Percentiles rank a stretch among this genome's conserved stretches.
phyloP scores from a whole-genome alignment of 1,139 yeast species.

The Scheffersomyces titani region DNA sequence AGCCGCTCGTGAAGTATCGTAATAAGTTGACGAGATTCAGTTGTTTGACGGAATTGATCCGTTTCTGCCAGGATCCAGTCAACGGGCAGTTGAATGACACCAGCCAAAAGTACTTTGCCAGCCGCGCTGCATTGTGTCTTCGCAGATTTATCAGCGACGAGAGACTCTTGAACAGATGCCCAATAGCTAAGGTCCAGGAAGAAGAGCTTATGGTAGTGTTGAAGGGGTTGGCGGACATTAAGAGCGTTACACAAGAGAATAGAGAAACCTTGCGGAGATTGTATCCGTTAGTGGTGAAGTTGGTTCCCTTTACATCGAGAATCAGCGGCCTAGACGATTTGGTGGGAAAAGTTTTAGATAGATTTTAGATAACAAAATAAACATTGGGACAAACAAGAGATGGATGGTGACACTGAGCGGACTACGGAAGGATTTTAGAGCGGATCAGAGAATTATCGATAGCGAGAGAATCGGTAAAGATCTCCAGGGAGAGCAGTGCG shows the following conservation, averaged over 20 bases:
- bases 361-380: background rate
- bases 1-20: conserved; percentile 20
- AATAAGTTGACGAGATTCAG: conserved; percentile 29
- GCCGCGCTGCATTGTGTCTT: conserved; percentile 34
- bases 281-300: conserved; percentile 23
- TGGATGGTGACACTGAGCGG: too few relatives aligned
- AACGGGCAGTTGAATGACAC: conserved; percentile 17
- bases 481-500: too few relatives aligned
- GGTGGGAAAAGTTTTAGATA: conserved; percentile 3
- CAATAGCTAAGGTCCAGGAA: conserved; percentile 38
- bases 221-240: conserved; percentile 21
- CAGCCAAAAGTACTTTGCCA: conserved; percentile 25
- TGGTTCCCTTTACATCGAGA: conserved; percentile 26
- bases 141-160: conserved; percentile 39
- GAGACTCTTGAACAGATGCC: conserved; percentile 28
- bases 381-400: background rate
- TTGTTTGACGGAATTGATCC: conserved; percentile 36
- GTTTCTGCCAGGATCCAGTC: conserved; percentile 18
- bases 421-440: too few relatives aligned
- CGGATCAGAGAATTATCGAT: too few relatives aligned
- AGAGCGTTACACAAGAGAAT: conserved; percentile 6
- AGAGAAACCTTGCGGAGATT: conserved; percentile 11
- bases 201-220: conserved; percentile 31
- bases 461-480: too few relatives aligned
- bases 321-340: conserved; percentile 17